Base-by-base conservation (phyloP, 306 rosid genomes). In the Rosa rugosa region DNA sequence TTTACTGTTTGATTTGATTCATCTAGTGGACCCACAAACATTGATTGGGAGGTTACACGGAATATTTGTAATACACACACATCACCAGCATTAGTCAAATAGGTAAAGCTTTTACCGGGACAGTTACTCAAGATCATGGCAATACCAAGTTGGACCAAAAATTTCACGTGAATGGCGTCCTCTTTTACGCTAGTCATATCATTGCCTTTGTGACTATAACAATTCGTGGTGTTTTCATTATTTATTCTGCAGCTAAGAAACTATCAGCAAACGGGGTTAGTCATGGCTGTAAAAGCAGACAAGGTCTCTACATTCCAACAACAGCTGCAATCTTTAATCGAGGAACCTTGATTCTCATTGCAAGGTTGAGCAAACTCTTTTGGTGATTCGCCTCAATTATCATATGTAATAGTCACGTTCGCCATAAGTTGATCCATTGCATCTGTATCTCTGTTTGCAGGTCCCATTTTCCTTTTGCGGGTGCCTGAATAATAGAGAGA, bases 261-360 rank as follows among this genome's bases (percentile, higher is more conserved):
- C 81, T 88, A 89, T 82, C 75, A 73, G 83, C 45, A 82, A 34
- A 84, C 76, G 85, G 97, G 97, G 16, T 78, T 90, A 76, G 89
- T 88, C 80, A 88, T 93, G 95, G 88, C 71, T 8, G 80, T 90
- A 62, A 83, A 86, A 77, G 92, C 90, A 69, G 86, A 70, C 56
- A 85, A 87, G 73, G 69, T 93, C 51, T 75, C 89, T 62, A 12
- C 84, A 69, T 93, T 93, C 85, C 87, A 89, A 56, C 84, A 84
- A 79, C 90, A 88, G 80, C 84, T 93, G 69, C 82, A 53, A 60
- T 81, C 89, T 80, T 64, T 87, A 56, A 82, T 91, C 53, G 78
- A 75, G 75, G 86, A 89, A 70, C 46, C 88, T 45, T 85, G 72
- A 76, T 31, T 38, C 62, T 34, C 5, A 76, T 4, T 4, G 10